Evolutionary conservation across 78 protist genomes (phyloP), one percentile per base, ranked within the genome.

Genomic region (Trichosphaerium sp.): DNA sequence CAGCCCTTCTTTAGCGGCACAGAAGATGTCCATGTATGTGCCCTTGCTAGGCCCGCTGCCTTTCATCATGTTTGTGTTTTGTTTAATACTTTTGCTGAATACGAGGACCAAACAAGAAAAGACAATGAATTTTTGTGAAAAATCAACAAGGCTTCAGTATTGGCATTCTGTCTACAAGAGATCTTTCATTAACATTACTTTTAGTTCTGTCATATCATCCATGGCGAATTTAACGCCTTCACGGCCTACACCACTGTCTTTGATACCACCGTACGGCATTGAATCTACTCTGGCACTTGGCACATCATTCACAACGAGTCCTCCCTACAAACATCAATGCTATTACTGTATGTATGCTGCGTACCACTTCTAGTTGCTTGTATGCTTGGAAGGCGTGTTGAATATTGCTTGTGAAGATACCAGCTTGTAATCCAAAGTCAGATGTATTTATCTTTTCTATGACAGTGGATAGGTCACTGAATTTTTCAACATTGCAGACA

Each of bases 261-360:
- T 85, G 44, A 85, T 62, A 15, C 90, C 90, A 29, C 90, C 90
- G 63, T 85, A 85, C 68, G 87, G 67, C 76, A 74, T 80, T 28
- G 87, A 47, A 52, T 80, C 88, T 34, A 80, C 88, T 32, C 90
- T 23, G 32, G 71, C 79, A 11, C 82, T 63, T 18, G 88, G 87
- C 23, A 80, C 75, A 57, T 78, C 88, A 37, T 79, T 79, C 42
- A 86, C 71, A 0, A 86, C 85, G 8, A 86, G n/a, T n/a, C n/a
- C n/a, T n/a, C 85, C 31, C 86, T 88, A 37, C 91, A 87, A 38
- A 57, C 84, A 3, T 83, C 87, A 14, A 86, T 47, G 7, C 77
- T 71, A 7, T 86, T n/a, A n/a, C n/a, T n/a, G n/a, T n/a, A n/a
- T n/a, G n/a, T n/a, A n/a, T n/a, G n/a, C n/a, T n/a, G n/a, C n/a